phyloP scores from a whole-genome alignment of 2,329 filamentous ascomycete species.

The Colletotrichum melonis region DNA sequence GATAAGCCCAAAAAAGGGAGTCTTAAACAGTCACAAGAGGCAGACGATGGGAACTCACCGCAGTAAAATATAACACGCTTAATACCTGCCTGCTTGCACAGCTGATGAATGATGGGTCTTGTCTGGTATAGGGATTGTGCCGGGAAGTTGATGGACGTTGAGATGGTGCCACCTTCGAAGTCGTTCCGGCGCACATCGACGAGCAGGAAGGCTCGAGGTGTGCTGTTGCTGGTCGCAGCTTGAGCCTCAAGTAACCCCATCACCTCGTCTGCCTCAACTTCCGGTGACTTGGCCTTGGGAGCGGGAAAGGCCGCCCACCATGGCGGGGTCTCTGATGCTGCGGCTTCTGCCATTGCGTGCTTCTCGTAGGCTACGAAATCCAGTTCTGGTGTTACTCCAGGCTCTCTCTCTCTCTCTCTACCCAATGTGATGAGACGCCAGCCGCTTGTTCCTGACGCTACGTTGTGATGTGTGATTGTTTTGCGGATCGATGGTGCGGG shows the following conservation, averaged over 20 bases:
- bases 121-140: constrained; percentile 66
- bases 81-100: constrained; percentile 62
- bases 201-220: constrained; percentile 53
- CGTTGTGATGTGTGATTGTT: not conserved
- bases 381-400: not conserved
- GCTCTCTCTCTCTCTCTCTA: not conserved
- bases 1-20: not conserved
- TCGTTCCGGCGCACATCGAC: constrained; percentile 66
- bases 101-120: constrained; percentile 57
- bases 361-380: not conserved
- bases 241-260: constrained; percentile 53
- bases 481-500: constrained; percentile 15
- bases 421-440: not conserved
- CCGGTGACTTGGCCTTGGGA: constrained; percentile 50
- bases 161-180: constrained; percentile 70
- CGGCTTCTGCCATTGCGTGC: constrained; percentile 19
- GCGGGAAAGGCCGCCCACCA: constrained; percentile 58
- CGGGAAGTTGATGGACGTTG: constrained; percentile 67
- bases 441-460: not conserved
- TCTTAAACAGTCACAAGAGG: not conserved
- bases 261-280: constrained; percentile 53
- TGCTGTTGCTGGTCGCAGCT: constrained; percentile 42
- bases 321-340: constrained; percentile 34
- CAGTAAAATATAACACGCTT: constrained; percentile 66
- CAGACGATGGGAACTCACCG: constrained; percentile 48